Evolutionary conservation across 352 stramenopile genomes (phyloP).

Genomic region (Phytopythium delawarense): DNA sequence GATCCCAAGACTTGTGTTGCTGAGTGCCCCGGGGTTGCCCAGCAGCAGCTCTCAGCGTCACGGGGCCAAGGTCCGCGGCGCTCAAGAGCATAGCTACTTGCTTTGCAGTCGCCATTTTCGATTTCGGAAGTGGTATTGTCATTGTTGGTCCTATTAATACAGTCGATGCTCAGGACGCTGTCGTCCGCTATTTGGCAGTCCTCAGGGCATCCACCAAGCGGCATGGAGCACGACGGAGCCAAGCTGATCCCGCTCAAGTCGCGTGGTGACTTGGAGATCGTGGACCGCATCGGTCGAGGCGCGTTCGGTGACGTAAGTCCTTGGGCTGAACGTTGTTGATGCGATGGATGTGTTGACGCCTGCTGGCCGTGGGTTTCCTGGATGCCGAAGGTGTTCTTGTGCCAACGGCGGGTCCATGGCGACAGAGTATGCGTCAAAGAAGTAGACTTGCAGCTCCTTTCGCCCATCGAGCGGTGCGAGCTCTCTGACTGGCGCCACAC

Average conservation of each 20-base stretch:
- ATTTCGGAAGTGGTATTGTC: no score
- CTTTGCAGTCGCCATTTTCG: no score
- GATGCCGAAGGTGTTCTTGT: slow-evolving; percentile 35
- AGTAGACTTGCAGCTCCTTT: slow-evolving; percentile 44
- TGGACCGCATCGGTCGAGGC: slow-evolving; percentile 43
- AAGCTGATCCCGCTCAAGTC: slow-evolving; percentile 15
- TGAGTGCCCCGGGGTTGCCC: no score
- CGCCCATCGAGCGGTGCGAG: slow-evolving; percentile 32
- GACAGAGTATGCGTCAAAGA: slow-evolving; percentile 50
- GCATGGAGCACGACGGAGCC: background rate
- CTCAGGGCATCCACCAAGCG: background rate
- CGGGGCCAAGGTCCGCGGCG: no score
- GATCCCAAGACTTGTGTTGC: no score
- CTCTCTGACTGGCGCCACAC: no score
- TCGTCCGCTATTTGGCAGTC: background rate
- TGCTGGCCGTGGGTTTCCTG: background rate
- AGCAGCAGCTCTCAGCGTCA: no score
- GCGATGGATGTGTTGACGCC: background rate
- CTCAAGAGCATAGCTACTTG: no score
- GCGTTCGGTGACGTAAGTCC: slow-evolving; percentile 48
- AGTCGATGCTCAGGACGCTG: background rate
- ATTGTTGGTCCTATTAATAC: slow-evolving; percentile 1
- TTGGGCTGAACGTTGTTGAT: background rate
- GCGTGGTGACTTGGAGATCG: slow-evolving; percentile 19
- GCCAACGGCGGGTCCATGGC: slow-evolving; percentile 20